phyloP scores from a whole-genome alignment of 1,139 yeast genomes.

The Yamadazyma friedrichii region DNA sequence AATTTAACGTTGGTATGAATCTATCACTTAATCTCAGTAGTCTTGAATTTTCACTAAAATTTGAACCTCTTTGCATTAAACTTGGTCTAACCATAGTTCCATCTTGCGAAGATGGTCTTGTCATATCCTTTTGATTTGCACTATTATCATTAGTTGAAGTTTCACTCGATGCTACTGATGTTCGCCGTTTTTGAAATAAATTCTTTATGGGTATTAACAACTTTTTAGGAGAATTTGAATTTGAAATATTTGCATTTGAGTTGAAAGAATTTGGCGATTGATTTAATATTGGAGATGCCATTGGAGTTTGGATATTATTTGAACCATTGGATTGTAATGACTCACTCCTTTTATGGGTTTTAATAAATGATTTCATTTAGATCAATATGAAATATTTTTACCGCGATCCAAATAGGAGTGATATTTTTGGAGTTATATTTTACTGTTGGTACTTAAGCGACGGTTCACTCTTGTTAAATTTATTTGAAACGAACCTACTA shows the following conservation, averaged over 20 bases:
- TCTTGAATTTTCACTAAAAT: slow-evolving; percentile 5
- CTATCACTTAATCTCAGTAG: slow-evolving; percentile 4
- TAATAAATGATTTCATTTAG: slow-evolving; percentile 47
- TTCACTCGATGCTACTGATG: slow-evolving; percentile 5
- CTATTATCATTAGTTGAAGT: neutral
- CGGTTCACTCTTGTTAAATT: too few species aligned
- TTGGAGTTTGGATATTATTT: slow-evolving; percentile 2
- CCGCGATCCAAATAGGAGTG: slow-evolving; percentile 3
- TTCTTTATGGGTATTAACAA: slow-evolving; percentile 43
- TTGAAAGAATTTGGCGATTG: slow-evolving; percentile 6
- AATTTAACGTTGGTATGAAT: slow-evolving; percentile 1
- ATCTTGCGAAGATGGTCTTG: neutral
- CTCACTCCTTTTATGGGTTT: slow-evolving; percentile 38
- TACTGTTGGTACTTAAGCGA: neutral
- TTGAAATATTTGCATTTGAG: neutral
- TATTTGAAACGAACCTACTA: too few species aligned
- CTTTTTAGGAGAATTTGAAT: slow-evolving; percentile 40
- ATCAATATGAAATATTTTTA: neutral
- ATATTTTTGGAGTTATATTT: too few species aligned
- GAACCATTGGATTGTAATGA: slow-evolving; percentile 18
- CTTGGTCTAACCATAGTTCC: neutral
- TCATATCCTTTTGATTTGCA: neutral
- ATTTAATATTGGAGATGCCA: slow-evolving; percentile 22
- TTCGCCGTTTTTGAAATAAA: slow-evolving; percentile 24
- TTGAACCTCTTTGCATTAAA: slow-evolving; percentile 1